These are phyloP conservation scores for Fagus sylvatica DNA, from an alignment of 306 rosid genomes.

Conservation along the genomic window DNA sequence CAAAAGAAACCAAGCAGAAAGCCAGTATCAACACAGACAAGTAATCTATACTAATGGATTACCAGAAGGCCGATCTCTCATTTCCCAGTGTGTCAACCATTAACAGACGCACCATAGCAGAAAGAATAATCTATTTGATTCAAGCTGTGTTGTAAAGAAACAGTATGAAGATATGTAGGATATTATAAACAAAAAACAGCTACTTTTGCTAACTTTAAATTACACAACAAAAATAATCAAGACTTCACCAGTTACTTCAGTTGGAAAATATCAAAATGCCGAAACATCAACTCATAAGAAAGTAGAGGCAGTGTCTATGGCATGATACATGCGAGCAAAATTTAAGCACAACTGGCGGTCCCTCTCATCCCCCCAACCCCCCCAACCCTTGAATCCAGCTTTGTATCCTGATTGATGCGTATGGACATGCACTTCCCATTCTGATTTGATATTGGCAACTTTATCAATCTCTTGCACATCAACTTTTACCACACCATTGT, in stretches of 20 bases:
- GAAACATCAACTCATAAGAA: conserved; percentile 32
- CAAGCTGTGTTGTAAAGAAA: background rate
- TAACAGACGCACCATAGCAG: background rate
- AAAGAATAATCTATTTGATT: background rate
- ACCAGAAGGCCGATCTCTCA: background rate
- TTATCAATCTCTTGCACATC: conserved; percentile 53
- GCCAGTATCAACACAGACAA: background rate
- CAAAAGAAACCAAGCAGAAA: background rate
- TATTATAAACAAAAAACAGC: conserved; percentile 4
- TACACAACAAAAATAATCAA: conserved; percentile 25
- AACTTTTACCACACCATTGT: conserved; percentile 63
- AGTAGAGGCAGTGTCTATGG: conserved; percentile 27
- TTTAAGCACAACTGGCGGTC: conserved; percentile 74
- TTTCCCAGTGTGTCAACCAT: background rate
- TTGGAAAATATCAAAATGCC: background rate
- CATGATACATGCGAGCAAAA: conserved; percentile 72
- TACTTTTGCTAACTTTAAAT: background rate
- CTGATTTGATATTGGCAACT: conserved; percentile 62
- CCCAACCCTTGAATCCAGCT: conserved; percentile 97
- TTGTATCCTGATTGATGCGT: conserved; percentile 79
- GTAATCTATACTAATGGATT: background rate
- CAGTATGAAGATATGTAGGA: background rate
- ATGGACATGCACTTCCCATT: conserved; percentile 64
- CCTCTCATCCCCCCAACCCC: conserved; percentile 96
- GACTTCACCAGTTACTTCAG: conserved; percentile 25